Percentiles rank a stretch among this genome's conserved stretches.
phyloP scores from a whole-genome alignment of 495 filamentous ascomycete species.

The Penicillium fimorum region DNA sequence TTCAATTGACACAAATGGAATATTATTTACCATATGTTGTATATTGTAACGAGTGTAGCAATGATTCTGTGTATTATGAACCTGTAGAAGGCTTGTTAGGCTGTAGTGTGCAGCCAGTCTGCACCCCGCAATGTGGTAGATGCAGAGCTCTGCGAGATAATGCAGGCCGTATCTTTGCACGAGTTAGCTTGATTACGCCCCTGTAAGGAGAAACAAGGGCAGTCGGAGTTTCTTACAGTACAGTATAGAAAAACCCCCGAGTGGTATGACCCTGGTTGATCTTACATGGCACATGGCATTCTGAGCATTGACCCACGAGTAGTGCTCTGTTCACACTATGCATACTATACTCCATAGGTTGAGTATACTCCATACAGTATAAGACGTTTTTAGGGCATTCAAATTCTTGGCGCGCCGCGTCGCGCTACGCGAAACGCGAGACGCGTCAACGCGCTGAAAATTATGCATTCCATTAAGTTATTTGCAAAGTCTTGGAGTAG shows the following conservation, averaged over 20 bases:
- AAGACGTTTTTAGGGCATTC: background rate
- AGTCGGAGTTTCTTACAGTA: slow-evolving; percentile 2
- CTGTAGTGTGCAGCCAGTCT: slow-evolving; percentile 12
- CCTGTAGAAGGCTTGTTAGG: background rate
- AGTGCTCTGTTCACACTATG: background rate
- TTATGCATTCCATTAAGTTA: background rate
- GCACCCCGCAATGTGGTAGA: slow-evolving; percentile 15
- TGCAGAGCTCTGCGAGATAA: slow-evolving; percentile 18
- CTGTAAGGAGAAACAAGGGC: slow-evolving; percentile 3
- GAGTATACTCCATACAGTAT: background rate
- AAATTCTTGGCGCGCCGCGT: background rate
- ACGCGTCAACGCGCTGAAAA: slow-evolving; percentile 9
- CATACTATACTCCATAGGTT: background rate
- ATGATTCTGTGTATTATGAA: background rate
- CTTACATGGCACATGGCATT: slow-evolving; percentile 6
- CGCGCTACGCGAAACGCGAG: slow-evolving; percentile 3
- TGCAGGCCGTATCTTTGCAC: slow-evolving; percentile 12
- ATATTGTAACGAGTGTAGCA: too few species aligned
- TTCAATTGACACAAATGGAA: background rate
- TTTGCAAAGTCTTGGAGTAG: background rate
- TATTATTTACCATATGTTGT: background rate
- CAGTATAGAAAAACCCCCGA: slow-evolving; percentile 10
- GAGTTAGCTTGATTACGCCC: background rate
- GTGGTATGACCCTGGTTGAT: background rate
- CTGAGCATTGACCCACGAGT: slow-evolving; percentile 10